Base-by-base conservation (phyloP, 1,284 basidiomycete species). In the Ganoderma meredithae region DNA sequence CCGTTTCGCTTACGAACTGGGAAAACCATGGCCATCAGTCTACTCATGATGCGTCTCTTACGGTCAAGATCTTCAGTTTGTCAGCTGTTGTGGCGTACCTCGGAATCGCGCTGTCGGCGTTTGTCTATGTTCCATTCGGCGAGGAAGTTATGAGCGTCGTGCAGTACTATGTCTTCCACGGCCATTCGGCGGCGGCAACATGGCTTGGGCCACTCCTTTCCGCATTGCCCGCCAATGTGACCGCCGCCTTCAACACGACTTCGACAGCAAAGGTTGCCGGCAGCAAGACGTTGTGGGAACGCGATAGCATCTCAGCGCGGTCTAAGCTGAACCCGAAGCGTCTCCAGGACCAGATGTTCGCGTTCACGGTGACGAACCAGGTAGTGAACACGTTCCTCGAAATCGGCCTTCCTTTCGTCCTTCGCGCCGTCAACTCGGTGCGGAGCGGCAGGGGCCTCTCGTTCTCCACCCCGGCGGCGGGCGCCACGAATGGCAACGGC, bases 361-460 rank as follows among this genome's bases (percentile, higher is more conserved):
- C 97, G 15, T 95, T 93, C 78, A 93, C 91, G 43, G 95, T 99
- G 2, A 99, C 97, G 22, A 95, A 95, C 76, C 97, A 99, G 83
- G 88, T 90, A 19, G 82, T 95, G 72, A 91, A 94, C 75, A 91
- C 92, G 0, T 92, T 97, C 78, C 83, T 88, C 63, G 97, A 99
- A 78, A 84, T 97, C 62, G 93, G 91, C 0, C 80, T 99, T 19
- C 97, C 97, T 0, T 97, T 88, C 76, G 77, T 97, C 27, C 79
- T 92, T 69, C 88, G 95, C 40, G 88, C 83, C 36, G 80, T 93
- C 44, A 81, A 83, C 56, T 83, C 87, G 4, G 85, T 90, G 69
- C 82, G 84, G 49, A 78, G 79, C 10, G 85, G 86, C 27, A 80
- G 80, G 65, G 76, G 74, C 61, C 70, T 77, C 15, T 69, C 72